Evolutionary conservation across 225 moss, liverwort and hornwort genomes (phyloP), one percentile per base, ranked within the genome.

Genomic region (Anthoceros angustus): DNA sequence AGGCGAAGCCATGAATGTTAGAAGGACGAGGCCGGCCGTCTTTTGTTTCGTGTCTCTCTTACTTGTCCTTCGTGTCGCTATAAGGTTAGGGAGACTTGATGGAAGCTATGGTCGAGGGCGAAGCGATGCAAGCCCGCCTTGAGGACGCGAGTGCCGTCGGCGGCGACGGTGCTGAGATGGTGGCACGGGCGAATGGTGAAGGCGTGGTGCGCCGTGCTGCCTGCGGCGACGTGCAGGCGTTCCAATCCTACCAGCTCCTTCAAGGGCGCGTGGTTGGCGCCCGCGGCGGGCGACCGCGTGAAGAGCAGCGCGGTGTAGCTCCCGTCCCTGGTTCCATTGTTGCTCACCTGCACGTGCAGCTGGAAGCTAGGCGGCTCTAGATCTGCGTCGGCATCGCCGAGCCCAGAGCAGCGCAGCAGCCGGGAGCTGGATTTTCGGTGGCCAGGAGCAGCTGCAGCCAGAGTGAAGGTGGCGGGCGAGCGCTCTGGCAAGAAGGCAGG

Each of bases 261-360:
- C 25, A 77, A 12, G 0, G 78, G 78, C 0, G 69, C 18, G 4
- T 91, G 88, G 0, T 75, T 68, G 50, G 25, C 66, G 62, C 86
- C 86, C 21, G 70, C 80, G 4, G 70, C 72, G 0, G 86, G 88
- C 23, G 88, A 71, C 1, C 71, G 68, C 39, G 67, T 24, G 48
- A 76, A 95, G 21, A 95, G 60, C 24, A 91, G 79, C 42, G 87
- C 67, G 0, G 80, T 50, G 63, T 82, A 76, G 14, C 67, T 79
- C 8, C 91, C 86, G 42, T 68, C 78, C 10, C 65, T 66, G 5
- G 12, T 65, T 2, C 95, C 95, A 25, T 41, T 61, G 39, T 95
- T 95, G 68, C 50, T 78, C 66, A 87, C 83, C 3, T 49, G 62
- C 45, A 88, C 82, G 6, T 78, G 70, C 61, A 95, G 81, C 3